Evolutionary conservation across 345 rosid genomes (phyloP).

Genomic region (Ceriops zippeliana): DNA sequence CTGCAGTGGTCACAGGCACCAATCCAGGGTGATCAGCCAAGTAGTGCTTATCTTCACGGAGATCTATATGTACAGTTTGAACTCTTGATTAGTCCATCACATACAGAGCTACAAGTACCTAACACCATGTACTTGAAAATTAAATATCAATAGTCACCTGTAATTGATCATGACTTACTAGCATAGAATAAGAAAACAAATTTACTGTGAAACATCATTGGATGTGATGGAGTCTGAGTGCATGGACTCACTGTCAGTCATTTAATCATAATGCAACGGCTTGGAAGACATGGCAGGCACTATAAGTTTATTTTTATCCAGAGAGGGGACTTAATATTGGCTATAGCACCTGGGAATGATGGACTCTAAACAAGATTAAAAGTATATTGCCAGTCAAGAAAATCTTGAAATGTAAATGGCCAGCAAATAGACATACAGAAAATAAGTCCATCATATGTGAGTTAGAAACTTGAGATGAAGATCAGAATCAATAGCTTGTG

Average conservation of each 20-base stretch:
- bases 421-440: no score
- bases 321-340: background rate
- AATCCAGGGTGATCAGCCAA: constrained; percentile 93
- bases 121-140: background rate
- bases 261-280: background rate
- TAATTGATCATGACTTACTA: background rate
- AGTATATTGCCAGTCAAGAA: background rate
- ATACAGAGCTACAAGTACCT: constrained; percentile 12
- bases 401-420: no score
- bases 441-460: no score
- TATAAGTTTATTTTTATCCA: background rate
- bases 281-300: constrained; percentile 6
- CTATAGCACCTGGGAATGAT: background rate
- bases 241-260: background rate
- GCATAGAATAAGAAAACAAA: background rate
- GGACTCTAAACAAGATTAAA: background rate
- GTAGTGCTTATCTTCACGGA: constrained; percentile 92
- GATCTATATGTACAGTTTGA: constrained; percentile 54
- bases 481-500: no score
- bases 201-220: background rate
- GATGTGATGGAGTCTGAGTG: background rate
- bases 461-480: no score
- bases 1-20: constrained; percentile 85
- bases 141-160: background rate
- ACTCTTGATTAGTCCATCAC: constrained; percentile 19